Evolutionary conservation across 768 basidiomycete species (phyloP), one percentile per base, ranked within the genome.

Genomic region (Pulveroboletus ravenelii): DNA sequence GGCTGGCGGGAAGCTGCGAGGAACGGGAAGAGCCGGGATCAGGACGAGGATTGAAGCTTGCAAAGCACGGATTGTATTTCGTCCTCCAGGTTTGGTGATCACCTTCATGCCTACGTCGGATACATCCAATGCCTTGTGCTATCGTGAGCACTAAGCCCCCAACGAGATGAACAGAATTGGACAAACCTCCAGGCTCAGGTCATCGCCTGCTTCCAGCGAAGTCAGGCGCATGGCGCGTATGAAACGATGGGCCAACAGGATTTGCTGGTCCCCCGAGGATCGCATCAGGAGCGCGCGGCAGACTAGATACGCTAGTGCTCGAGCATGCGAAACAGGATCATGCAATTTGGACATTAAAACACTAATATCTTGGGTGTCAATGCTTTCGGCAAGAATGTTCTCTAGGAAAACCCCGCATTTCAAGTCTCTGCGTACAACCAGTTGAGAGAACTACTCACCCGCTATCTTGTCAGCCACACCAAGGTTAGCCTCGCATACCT

Each of bases 391-490:
- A 10, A 84, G 59, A 45, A 91, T 79, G 52, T 87, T 89, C 43
- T 80, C 90, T 89, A 56, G 15, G 50, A 29, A 41, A 20, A 35
- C 1, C 12, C 43, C 47, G 29, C 29, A 31, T 50, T 45, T 44
- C 49, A 20, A 14, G 42, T n/a, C 10, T 31, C 23, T 3, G 17
- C 30, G n/a, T 18, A 30, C 6, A 20, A 8, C 15, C 20, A 18
- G 7, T 13, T 13, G n/a, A 6, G 9, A 35, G 35, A 47, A 41
- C 25, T 10, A 41, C 56, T 52, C 45, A 90, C 90, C 79, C 45
- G 89, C 87, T 49, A 93, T 80, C 58, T 78, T 78, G 23, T 72
- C 66, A 1, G 81, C 76, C 20, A 92, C 61, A 1, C 67, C 72
- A 31, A 78, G 51, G 59, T 92, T 90, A 3, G 76, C 61, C 30